Base-by-base conservation (phyloP, 148 eudicot species). In the Talinum fruticosum region DNA sequence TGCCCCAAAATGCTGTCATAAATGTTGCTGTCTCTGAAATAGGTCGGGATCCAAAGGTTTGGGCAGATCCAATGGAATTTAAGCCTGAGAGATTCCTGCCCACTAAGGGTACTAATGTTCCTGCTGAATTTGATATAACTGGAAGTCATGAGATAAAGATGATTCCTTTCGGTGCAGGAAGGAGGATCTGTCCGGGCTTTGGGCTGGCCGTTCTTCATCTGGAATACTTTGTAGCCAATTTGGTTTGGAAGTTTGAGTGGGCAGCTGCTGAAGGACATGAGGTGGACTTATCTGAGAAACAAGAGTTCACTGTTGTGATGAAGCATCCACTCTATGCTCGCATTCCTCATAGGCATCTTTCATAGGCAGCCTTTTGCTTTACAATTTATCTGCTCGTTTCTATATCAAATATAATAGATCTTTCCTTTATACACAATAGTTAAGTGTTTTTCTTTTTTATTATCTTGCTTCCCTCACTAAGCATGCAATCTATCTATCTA, bases 161-260 rank as follows among this genome's bases (percentile, higher is more conserved):
- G 74, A 29, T 72, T 36, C 34, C 74, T 45, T 72, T 72, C 16
- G 61, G 74, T 0, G 74, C 61, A 0, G 74, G 59, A 19, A 47
- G 74, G 21, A 71, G 61, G 74, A 47, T 45, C 12, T 72, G 59
- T 29, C 74, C 74, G 33, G 74, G 35, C 8, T 72, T 5, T 1
- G 61, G 74, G 4, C 34, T 72, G 36, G 74, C 74, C 10, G 47
- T 72, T 10, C 74, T 47, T 72, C 74, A 72, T 15, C 8, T 72
- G 59, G 66, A 62, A 62, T 62, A 62, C 33, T 62, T 62, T 28
- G 33, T 62, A 5, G 66, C 66, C 66, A 62, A 72, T 72, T 47
- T 72, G 74, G 35, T 72, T 32, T 72, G 74, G 74, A 72, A 72
- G 30, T 72, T 72, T 30, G 74, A 72, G 32, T 72, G 74, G 74